Evolutionary conservation across 805 yeast genomes (phyloP).

Genomic region (Kluyveromyces aestuarii): DNA sequence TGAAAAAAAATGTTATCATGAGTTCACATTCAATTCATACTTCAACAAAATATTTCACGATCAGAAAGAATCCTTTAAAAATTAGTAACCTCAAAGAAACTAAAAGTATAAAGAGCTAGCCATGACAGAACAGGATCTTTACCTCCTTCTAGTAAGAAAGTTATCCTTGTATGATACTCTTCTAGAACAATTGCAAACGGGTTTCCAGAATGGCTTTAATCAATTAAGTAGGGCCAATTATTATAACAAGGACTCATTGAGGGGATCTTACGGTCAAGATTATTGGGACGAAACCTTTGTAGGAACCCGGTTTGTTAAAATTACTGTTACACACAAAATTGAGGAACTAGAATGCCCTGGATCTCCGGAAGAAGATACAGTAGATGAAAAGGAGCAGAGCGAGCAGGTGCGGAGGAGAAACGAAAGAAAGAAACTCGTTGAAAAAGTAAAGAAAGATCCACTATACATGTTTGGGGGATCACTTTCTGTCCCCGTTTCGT

Average conservation of each 20-base stretch:
- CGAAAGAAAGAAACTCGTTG: constrained; percentile 2
- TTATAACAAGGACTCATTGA: constrained; percentile 23
- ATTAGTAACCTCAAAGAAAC: not conserved
- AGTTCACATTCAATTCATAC: not conserved
- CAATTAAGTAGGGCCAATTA: constrained; percentile 25
- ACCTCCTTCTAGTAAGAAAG: constrained; percentile 11
- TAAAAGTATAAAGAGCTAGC: too few relatives aligned
- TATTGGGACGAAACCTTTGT: constrained; percentile 24
- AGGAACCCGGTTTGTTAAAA: constrained; percentile 14
- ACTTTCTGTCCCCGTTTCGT: constrained; percentile 17
- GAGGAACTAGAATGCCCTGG: constrained; percentile 1
- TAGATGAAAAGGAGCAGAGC: not conserved
- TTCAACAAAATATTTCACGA: too few relatives aligned
- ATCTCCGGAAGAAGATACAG: not conserved
- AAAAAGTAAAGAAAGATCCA: constrained; percentile 14
- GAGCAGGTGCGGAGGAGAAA: constrained; percentile 1
- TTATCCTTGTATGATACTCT: constrained; percentile 18
- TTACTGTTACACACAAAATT: constrained; percentile 1
- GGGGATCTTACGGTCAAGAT: constrained; percentile 26
- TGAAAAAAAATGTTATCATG: not conserved
- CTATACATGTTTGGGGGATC: constrained; percentile 26
- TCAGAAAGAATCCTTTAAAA: not conserved
- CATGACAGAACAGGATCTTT: not conserved
- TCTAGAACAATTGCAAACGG: constrained; percentile 21
- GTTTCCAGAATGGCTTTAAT: constrained; percentile 18